A percentile compares a stretch with the other conserved stretches of the same genome.
Conservation (phyloP, 306 rosid genomes). For the Pachyrhizus erosus region DNA sequence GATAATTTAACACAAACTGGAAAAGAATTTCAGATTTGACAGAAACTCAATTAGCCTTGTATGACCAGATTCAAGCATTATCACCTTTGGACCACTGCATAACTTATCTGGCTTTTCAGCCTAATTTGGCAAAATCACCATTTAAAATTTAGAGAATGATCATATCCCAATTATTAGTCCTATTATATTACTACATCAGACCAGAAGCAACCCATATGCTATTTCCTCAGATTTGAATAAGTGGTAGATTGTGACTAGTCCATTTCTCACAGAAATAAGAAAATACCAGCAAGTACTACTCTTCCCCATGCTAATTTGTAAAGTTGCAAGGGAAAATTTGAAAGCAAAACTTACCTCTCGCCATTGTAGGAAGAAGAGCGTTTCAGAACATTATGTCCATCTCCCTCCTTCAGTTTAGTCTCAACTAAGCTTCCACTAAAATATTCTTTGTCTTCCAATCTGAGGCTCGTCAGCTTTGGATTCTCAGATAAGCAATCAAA, state of each 20-base stretch:
- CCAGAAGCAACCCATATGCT: background rate
- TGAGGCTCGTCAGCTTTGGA: constrained; percentile 73
- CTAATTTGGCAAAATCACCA: background rate
- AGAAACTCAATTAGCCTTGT: background rate
- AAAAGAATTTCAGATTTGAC: background rate
- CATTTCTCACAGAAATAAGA: background rate
- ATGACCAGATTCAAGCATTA: background rate
- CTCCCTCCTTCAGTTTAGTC: constrained; percentile 74
- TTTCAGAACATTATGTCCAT: constrained; percentile 64
- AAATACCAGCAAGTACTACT: constrained; percentile 9
- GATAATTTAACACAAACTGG: background rate
- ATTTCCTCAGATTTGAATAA: constrained; percentile 31
- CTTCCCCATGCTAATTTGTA: background rate
- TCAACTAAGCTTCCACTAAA: constrained; percentile 96
- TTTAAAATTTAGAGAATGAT: constrained; percentile 1
- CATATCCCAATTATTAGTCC: constrained; percentile 7
- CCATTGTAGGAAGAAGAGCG: constrained; percentile 92
- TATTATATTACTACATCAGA: background rate
- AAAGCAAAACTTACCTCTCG: constrained; percentile 67
- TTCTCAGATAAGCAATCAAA: constrained; percentile 82
- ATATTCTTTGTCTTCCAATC: constrained; percentile 93
- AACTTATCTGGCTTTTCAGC: background rate
- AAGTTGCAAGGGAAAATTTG: constrained; percentile 28
- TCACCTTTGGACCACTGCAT: background rate
- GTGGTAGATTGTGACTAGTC: background rate